Conservation (phyloP, 768 basidiomycete species). For the Candolleomyces aberdarensis region DNA sequence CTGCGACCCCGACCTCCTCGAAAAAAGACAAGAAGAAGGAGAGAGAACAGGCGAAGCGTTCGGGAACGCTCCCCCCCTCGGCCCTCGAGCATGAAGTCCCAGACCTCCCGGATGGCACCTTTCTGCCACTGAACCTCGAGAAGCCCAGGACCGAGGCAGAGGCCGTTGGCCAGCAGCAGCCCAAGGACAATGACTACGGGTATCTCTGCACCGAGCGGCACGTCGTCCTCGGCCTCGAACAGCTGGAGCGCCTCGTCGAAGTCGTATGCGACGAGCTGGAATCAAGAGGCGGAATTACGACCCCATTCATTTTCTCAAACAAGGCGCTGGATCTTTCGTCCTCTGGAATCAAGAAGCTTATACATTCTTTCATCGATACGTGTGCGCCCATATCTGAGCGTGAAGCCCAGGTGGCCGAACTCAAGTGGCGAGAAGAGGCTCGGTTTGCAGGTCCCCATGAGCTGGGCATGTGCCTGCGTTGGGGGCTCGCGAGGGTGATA, state of each 20-base stretch:
- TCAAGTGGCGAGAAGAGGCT: conserved; percentile 75
- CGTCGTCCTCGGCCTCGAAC: conserved; percentile 72
- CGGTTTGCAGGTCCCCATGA: conserved; percentile 83
- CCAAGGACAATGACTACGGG: conserved; percentile 55
- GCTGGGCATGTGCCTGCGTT: conserved; percentile 87
- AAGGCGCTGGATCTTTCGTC: conserved; percentile 83
- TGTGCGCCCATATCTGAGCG: conserved; percentile 36
- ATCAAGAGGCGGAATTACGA: conserved; percentile 74
- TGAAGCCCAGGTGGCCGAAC: conserved; percentile 41
- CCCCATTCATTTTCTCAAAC: conserved; percentile 89
- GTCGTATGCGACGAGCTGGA: conserved; percentile 68
- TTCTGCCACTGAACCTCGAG: conserved; percentile 52
- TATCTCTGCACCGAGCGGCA: conserved; percentile 72
- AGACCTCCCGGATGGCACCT: conserved; percentile 49
- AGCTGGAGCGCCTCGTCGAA: conserved; percentile 69
- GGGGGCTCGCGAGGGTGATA: conserved; percentile 83
- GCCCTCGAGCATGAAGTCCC: conserved; percentile 25
- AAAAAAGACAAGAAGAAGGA: conserved; percentile 58
- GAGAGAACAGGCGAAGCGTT: conserved; percentile 35
- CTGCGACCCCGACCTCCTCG: conserved; percentile 25
- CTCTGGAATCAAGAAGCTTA: conserved; percentile 70
- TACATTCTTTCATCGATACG: conserved; percentile 75
- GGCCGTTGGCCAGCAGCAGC: conserved; percentile 27
- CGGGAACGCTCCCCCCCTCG: conserved; percentile 38
- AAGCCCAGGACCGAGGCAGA: conserved; percentile 37